Conservation (phyloP, 2,329 filamentous ascomycete genomes). For the Parastagonospora nodorum region DNA sequence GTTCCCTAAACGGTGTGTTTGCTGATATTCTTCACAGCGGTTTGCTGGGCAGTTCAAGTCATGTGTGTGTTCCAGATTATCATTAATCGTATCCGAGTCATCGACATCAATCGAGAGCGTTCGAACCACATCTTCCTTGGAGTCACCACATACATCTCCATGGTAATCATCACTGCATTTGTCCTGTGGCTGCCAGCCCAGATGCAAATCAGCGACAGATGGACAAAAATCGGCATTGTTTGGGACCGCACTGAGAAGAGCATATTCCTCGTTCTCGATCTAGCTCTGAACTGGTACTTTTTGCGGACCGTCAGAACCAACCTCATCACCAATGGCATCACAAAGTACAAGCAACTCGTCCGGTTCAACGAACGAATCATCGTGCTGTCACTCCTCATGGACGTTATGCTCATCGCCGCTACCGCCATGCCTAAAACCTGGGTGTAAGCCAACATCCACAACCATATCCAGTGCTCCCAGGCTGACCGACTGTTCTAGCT, state of each 20-base stretch:
- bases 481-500: slow-evolving; percentile 30
- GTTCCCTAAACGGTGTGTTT: too few species aligned
- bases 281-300: slow-evolving; percentile 47
- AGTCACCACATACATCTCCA: slow-evolving; percentile 44
- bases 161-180: slow-evolving; percentile 46
- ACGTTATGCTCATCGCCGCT: slow-evolving; percentile 54
- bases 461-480: neutral
- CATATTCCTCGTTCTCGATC: slow-evolving; percentile 45
- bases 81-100: slow-evolving; percentile 48
- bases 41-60: slow-evolving; percentile 46
- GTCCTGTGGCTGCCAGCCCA: slow-evolving; percentile 50
- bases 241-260: slow-evolving; percentile 48
- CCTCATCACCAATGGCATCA: slow-evolving; percentile 56
- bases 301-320: slow-evolving; percentile 52
- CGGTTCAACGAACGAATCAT: slow-evolving; percentile 59
- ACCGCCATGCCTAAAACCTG: slow-evolving; percentile 55
- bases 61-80: slow-evolving; percentile 48
- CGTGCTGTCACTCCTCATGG: slow-evolving; percentile 57
- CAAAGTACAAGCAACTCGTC: slow-evolving; percentile 58
- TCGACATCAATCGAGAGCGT: slow-evolving; percentile 37
- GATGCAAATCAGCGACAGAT: slow-evolving; percentile 38
- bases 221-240: slow-evolving; percentile 42
- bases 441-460: slow-evolving; percentile 39
- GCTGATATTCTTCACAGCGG: slow-evolving; percentile 26
- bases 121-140: slow-evolving; percentile 43